A percentile compares a stretch with the other conserved stretches of the same genome.
Evolutionary conservation across 2,329 filamentous ascomycete genomes (phyloP).

Genomic region (Emergomyces pasteurianus): DNA sequence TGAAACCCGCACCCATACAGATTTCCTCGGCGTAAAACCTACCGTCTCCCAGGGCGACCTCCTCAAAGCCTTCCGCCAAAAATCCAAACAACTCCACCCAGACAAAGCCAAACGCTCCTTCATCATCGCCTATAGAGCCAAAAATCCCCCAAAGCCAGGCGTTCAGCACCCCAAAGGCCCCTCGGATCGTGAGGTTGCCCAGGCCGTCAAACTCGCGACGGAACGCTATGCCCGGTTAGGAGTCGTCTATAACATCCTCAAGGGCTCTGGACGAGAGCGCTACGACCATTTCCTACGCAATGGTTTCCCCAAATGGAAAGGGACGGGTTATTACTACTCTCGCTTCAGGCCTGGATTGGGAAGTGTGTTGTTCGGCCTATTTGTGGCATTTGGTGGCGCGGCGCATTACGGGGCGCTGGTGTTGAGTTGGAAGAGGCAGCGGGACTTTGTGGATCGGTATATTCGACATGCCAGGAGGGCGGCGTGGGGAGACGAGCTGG

Average conservation of each 20-base stretch:
- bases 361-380: constrained; percentile 68
- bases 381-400: constrained; percentile 69
- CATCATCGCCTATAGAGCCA: constrained; percentile 50
- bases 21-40: constrained; percentile 68
- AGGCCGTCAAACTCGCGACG: constrained; percentile 66
- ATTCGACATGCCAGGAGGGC: constrained; percentile 77
- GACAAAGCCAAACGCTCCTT: constrained; percentile 90
- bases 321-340: constrained; percentile 95
- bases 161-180: constrained; percentile 60
- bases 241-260: constrained; percentile 74
- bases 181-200: constrained; percentile 60
- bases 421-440: constrained; percentile 79
- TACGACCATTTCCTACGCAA: constrained; percentile 92
- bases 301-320: constrained; percentile 93
- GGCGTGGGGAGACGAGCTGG: constrained; percentile 77
- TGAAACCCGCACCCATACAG: constrained; percentile 22
- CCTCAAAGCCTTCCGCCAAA: constrained; percentile 87
- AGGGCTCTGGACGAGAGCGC: constrained; percentile 65
- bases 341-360: constrained; percentile 85
- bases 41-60: constrained; percentile 75
- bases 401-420: constrained; percentile 79
- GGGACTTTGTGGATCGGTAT: constrained; percentile 83
- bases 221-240: constrained; percentile 75
- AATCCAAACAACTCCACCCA: constrained; percentile 70
- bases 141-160: constrained; percentile 45